A percentile compares a stretch with the other conserved stretches of the same genome.
phyloP scores from a whole-genome alignment of 352 stramenopile genomes.

The Pythium biforme region DNA sequence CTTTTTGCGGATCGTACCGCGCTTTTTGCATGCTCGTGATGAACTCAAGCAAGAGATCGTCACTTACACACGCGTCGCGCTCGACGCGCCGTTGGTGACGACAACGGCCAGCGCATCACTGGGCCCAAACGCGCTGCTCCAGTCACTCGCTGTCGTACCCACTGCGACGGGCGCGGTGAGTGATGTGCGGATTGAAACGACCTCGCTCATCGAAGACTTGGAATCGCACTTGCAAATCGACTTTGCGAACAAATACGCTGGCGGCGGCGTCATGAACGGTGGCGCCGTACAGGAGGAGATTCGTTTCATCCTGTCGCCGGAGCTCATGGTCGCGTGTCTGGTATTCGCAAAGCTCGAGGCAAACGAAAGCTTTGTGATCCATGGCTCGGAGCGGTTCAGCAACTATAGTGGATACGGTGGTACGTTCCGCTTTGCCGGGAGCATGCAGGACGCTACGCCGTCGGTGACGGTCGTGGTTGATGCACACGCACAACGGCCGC shows the following conservation, averaged over 20 bases:
- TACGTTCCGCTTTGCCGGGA: slow-evolving; percentile 50
- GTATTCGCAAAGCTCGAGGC: slow-evolving; percentile 60
- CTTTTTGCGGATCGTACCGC: slow-evolving; percentile 54
- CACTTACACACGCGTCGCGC: slow-evolving; percentile 53
- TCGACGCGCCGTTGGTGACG: slow-evolving; percentile 13
- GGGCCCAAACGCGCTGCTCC: not conserved
- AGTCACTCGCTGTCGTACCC: not conserved
- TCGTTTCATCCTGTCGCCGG: slow-evolving; percentile 70
- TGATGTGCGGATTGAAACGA: slow-evolving; percentile 34
- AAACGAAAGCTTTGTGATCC: slow-evolving; percentile 71
- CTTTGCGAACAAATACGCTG: slow-evolving; percentile 82
- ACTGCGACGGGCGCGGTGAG: slow-evolving; percentile 3
- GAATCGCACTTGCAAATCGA: slow-evolving; percentile 68
- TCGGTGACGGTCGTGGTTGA: slow-evolving; percentile 6
- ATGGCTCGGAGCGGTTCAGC: slow-evolving; percentile 62
- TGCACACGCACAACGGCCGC: not conserved
- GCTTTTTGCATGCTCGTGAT: slow-evolving; percentile 1
- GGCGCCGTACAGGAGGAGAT: slow-evolving; percentile 86
- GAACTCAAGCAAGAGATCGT: slow-evolving; percentile 36
- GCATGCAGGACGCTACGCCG: slow-evolving; percentile 35
- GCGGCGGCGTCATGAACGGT: slow-evolving; percentile 66
- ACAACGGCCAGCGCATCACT: not conserved
- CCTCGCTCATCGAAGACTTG: slow-evolving; percentile 63
- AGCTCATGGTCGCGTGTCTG: slow-evolving; percentile 65
- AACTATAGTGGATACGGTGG: slow-evolving; percentile 58